Evolutionary conservation across 352 stramenopile species (phyloP).

Genomic region (Pythium phragmitis): DNA sequence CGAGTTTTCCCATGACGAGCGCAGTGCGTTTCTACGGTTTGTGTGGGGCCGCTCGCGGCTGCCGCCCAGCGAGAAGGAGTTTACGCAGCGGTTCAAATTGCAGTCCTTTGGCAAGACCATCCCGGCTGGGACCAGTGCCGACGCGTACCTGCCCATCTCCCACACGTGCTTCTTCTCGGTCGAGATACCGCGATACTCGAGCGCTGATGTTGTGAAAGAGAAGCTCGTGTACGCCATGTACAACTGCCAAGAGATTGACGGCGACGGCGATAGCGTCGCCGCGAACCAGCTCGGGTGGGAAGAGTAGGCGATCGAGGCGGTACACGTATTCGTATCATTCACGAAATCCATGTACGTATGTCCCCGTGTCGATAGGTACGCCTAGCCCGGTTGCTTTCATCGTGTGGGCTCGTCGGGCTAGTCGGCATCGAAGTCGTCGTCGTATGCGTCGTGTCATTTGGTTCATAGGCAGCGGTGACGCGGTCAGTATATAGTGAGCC

Average conservation of each 20-base stretch:
- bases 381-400: conserved; percentile 20
- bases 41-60: conserved; percentile 91
- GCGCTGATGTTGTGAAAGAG: conserved; percentile 57
- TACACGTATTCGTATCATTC: too few relatives aligned
- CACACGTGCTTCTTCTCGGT: conserved; percentile 99
- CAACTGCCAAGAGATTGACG: conserved; percentile 94
- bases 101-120: conserved; percentile 78
- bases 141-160: conserved; percentile 93
- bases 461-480: background rate
- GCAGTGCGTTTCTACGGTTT: conserved; percentile 88
- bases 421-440: conserved; percentile 52
- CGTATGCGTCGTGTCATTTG: conserved; percentile 29
- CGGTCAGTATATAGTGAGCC: too few relatives aligned
- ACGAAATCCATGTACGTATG: conserved; percentile 3
- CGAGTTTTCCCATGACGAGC: conserved; percentile 80
- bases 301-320: too few relatives aligned
- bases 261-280: conserved; percentile 74
- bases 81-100: conserved; percentile 91
- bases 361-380: conserved; percentile 1
- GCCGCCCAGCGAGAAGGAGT: conserved; percentile 75
- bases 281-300: conserved; percentile 84
- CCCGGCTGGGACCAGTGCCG: conserved; percentile 17
- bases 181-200: conserved; percentile 94
- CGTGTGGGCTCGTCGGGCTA: conserved; percentile 24
- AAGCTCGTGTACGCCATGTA: conserved; percentile 92